A percentile compares a stretch with the other conserved stretches of the same genome.
These are phyloP conservation scores for Martensiomyces pterosporus DNA, from an alignment of 192 early-diverging fungal genomes.

Conservation along the genomic window DNA sequence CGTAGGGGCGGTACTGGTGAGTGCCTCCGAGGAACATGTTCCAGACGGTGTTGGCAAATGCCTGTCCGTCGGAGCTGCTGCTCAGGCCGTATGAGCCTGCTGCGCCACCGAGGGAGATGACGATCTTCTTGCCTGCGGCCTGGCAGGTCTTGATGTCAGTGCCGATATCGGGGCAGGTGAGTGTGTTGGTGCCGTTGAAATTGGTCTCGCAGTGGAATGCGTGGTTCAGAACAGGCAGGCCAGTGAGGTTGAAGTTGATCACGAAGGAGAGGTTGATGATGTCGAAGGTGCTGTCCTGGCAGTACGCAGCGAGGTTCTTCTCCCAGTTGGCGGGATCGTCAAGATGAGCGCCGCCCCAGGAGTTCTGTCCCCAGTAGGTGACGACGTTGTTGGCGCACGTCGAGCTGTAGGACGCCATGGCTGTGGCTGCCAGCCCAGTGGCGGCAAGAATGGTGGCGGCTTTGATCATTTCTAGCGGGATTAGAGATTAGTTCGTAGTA, in stretches of 20 bases:
- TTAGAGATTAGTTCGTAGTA: no score
- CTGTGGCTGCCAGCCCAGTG: constrained; percentile 3
- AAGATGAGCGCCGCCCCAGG: constrained; percentile 48
- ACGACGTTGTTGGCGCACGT: constrained; percentile 51
- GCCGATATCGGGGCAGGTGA: constrained; percentile 47
- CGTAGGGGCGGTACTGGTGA: constrained; percentile 36
- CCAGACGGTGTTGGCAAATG: constrained; percentile 50
- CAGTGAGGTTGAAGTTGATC: constrained; percentile 49
- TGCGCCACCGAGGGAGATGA: constrained; percentile 56
- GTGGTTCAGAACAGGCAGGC: constrained; percentile 47
- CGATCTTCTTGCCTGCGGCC: constrained; percentile 48
- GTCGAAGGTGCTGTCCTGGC: constrained; percentile 36
- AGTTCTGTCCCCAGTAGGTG: constrained; percentile 61
- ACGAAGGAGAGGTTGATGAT: constrained; percentile 23
- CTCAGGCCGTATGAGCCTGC: constrained; percentile 40
- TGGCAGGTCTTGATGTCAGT: constrained; percentile 57
- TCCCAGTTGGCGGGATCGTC: constrained; percentile 5
- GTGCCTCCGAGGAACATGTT: constrained; percentile 54
- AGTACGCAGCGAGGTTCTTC: constrained; percentile 33
- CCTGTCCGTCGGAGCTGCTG: constrained; percentile 9
- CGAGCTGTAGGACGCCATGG: constrained; percentile 18
- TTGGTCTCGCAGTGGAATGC: constrained; percentile 44
- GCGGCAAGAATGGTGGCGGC: constrained; percentile 4
- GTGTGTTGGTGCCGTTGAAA: constrained; percentile 38
- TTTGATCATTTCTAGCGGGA: no score